These are phyloP conservation scores for Fraxinus ornus DNA, from an alignment of 305 asterid species.

Conservation along the genomic window DNA sequence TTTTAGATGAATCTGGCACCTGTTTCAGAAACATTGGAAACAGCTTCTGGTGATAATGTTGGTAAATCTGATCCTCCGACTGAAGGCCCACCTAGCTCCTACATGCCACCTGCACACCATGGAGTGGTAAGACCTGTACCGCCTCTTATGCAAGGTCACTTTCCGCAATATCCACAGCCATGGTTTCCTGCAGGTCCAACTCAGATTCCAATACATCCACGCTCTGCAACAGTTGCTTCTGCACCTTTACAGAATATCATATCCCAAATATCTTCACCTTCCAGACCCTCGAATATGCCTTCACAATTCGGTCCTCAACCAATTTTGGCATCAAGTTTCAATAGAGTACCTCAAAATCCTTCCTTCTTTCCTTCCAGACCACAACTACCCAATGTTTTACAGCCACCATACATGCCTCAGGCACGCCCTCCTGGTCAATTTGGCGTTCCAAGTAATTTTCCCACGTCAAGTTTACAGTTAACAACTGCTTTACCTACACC, in stretches of 20 bases:
- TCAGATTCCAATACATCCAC: conserved; percentile 36
- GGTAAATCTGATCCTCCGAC: conserved; percentile 15
- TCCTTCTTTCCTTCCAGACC: conserved; percentile 37
- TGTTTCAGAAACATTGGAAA: conserved; percentile 36
- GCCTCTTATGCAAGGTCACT: conserved; percentile 42
- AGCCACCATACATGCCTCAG: conserved; percentile 43
- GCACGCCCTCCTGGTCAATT: conserved; percentile 36
- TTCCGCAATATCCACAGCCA: conserved; percentile 50
- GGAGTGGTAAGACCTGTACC: conserved; percentile 42
- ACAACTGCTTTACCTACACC: conserved; percentile 29
- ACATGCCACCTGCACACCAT: conserved; percentile 35
- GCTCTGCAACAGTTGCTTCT: conserved; percentile 37
- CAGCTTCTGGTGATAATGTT: conserved; percentile 32
- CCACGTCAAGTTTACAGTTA: conserved; percentile 32
- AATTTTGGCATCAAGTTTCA: conserved; percentile 42
- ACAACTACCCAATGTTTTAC: conserved; percentile 35
- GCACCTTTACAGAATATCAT: conserved; percentile 34
- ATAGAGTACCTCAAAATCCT: conserved; percentile 46
- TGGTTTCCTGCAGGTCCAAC: conserved; percentile 56
- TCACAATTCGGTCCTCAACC: conserved; percentile 53
- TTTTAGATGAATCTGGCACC: conserved; percentile 56
- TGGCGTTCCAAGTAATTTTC: conserved; percentile 49
- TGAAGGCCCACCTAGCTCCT: conserved; percentile 36
- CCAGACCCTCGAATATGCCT: conserved; percentile 39
- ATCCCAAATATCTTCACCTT: conserved; percentile 36